Conservation (phyloP, 768 basidiomycete genomes). For the Russula brevipes region DNA sequence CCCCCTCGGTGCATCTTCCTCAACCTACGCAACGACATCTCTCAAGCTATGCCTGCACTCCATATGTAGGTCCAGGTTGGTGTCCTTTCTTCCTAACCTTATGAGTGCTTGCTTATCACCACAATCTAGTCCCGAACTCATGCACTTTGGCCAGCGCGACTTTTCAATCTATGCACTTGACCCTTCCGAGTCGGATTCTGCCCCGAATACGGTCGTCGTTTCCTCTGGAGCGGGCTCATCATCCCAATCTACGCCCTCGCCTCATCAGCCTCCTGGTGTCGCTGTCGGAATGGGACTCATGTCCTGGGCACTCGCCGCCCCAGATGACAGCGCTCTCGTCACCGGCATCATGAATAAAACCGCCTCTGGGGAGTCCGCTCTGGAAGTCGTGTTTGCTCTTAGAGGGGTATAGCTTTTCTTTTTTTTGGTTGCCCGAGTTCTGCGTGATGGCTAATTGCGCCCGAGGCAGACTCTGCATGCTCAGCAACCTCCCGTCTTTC, state of each 20-base stretch:
- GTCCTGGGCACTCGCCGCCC: conserved; percentile 57
- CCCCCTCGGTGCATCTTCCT: conserved; percentile 25
- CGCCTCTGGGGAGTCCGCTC: conserved; percentile 45
- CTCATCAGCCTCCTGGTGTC: conserved; percentile 41
- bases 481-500: conserved; percentile 9
- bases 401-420: conserved; percentile 35
- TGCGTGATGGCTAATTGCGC: not conserved
- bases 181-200: conserved; percentile 65
- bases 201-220: conserved; percentile 34
- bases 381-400: conserved; percentile 58
- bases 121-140: conserved; percentile 59
- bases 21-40: conserved; percentile 41
- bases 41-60: conserved; percentile 65
- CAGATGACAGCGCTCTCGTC: conserved; percentile 42
- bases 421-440: not conserved
- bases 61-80: conserved; percentile 52
- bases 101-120: not conserved
- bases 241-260: conserved; percentile 23
- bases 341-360: conserved; percentile 57
- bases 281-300: conserved; percentile 72
- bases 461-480: conserved; percentile 8
- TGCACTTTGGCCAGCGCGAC: conserved; percentile 55
- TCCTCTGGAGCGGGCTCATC: conserved; percentile 33
- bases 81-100: not conserved
- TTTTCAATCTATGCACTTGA: conserved; percentile 78